Conservation (phyloP, 140 eudicot genomes). For the Cichorium intybus region DNA sequence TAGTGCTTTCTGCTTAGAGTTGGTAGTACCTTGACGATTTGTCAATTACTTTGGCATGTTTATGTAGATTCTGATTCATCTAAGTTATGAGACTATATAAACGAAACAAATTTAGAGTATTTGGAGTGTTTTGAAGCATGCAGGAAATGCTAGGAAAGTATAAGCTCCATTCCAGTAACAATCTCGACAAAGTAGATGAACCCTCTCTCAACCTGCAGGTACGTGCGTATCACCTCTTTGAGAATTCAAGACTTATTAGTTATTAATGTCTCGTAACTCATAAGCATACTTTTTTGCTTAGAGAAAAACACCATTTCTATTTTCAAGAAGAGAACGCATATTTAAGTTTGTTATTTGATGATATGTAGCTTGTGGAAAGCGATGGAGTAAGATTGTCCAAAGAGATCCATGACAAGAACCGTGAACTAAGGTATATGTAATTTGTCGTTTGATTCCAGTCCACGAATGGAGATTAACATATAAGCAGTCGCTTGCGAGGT, state of each 20-base stretch:
- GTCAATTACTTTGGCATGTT: too few relatives aligned
- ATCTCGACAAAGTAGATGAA: slow-evolving; percentile 11
- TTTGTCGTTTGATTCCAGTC: too few relatives aligned
- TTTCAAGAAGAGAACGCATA: not conserved
- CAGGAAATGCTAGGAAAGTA: slow-evolving; percentile 34
- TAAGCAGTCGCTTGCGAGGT: slow-evolving; percentile 35
- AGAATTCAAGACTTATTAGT: not conserved
- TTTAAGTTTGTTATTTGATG: not conserved
- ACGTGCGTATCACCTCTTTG: slow-evolving; percentile 12
- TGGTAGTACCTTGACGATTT: too few relatives aligned
- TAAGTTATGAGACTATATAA: too few relatives aligned
- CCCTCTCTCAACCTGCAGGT: slow-evolving; percentile 35
- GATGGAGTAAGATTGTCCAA: slow-evolving; percentile 24
- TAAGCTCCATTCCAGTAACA: slow-evolving; percentile 28
- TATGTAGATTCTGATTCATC: too few relatives aligned
- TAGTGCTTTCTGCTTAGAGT: too few relatives aligned
- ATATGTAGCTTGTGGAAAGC: slow-evolving; percentile 32
- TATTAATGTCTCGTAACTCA: too few relatives aligned
- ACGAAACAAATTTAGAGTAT: too few relatives aligned
- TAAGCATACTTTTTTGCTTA: not conserved
- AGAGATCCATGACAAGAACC: slow-evolving; percentile 35
- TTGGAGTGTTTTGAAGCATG: slow-evolving; percentile 5
- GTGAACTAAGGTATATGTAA: slow-evolving; percentile 32
- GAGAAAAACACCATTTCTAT: not conserved
- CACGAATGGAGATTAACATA: not conserved